Base-by-base conservation (phyloP, 2,329 filamentous ascomycete species). In the Knoxdaviesia capensis region DNA sequence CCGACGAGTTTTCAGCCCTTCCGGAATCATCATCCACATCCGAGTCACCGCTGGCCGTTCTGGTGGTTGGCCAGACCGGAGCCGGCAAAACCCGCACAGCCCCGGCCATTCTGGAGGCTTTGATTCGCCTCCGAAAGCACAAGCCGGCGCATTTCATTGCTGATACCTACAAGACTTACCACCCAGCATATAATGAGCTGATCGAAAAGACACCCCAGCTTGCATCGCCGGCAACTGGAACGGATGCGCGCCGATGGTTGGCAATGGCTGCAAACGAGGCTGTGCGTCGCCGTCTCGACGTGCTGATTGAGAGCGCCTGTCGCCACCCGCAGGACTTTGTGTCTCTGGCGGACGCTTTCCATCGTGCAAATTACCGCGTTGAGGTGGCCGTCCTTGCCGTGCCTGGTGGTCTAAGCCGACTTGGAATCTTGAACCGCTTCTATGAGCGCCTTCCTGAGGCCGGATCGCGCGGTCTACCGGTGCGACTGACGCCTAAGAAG, bases 161-260 rank as follows among this genome's bases (percentile, higher is more conserved):
- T 42, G 64, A 67, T 56, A 61, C 60, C 28, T 66, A 64, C 59
- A 68, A 68, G 49, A 57, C 59, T 4, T 61, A 65, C 53, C 64
- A 68, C 51, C 64, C 64, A 0, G 45, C 53, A 11, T 65, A 64
- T 51, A 31, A 47, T 9, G 46, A 59, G 5, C 46, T 52, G 11
- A 20, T 20, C 2, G 20, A 20, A 3, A 48, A 48, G 3, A 45
- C 50, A 9, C 56, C 59, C 4, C 46, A 52, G 3, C 52, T 62
- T 11, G 61, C 64, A 3, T 60, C 58, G 3, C 49, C 56, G 0
- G 60, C 60, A 5, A 58, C 61, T 3, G 53, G 57, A 4, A 51
- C 52, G 34, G 62, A 64, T 47, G 64, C 64, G 3, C 58, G 64
- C 20, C 47, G 50, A 36, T 68, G 65, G 65, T 60, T 68, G 7